Conservation (phyloP, 352 stramenopile species). For the Hyaloperonospora brassicae region DNA sequence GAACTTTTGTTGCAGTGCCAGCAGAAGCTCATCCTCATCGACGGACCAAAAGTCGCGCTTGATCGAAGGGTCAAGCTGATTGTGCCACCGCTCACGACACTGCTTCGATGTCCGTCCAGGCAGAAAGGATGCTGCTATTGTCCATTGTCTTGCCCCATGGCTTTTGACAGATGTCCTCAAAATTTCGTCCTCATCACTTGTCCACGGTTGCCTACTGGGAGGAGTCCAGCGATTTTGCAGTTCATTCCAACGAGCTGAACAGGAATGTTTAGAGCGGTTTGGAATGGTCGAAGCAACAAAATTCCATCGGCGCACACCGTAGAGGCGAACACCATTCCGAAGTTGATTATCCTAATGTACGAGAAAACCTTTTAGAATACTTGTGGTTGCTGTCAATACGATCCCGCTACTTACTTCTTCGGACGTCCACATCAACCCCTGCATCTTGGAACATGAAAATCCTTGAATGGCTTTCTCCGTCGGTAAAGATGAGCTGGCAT, state of each 20-base stretch:
- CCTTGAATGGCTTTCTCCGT: background rate
- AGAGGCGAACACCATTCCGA: conserved; percentile 6
- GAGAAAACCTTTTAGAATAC: background rate
- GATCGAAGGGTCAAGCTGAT: conserved; percentile 36
- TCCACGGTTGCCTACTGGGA: conserved; percentile 34
- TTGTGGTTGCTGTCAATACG: background rate
- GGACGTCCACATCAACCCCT: conserved; percentile 6
- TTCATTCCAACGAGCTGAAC: conserved; percentile 31
- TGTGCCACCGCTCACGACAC: conserved; percentile 49
- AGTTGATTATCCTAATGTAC: conserved; percentile 16
- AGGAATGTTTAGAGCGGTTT: conserved; percentile 11
- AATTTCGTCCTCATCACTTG: conserved; percentile 32
- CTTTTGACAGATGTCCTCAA: conserved; percentile 31
- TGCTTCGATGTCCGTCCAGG: conserved; percentile 58
- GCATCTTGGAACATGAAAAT: conserved; percentile 1
- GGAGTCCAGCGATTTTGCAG: conserved; percentile 29
- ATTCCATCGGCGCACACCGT: conserved; percentile 20
- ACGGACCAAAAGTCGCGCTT: conserved; percentile 29
- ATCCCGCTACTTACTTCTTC: conserved; percentile 10
- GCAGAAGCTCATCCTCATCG: conserved; percentile 31
- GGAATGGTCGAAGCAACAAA: conserved; percentile 8
- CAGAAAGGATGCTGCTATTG: conserved; percentile 50
- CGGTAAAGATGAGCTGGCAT: background rate
- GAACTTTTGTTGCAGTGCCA: conserved; percentile 22
- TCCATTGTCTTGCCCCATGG: conserved; percentile 45